A percentile compares a stretch with the other conserved stretches of the same genome.
phyloP scores from a whole-genome alignment of 2,329 filamentous ascomycete species.

The Apiospora arundinis region DNA sequence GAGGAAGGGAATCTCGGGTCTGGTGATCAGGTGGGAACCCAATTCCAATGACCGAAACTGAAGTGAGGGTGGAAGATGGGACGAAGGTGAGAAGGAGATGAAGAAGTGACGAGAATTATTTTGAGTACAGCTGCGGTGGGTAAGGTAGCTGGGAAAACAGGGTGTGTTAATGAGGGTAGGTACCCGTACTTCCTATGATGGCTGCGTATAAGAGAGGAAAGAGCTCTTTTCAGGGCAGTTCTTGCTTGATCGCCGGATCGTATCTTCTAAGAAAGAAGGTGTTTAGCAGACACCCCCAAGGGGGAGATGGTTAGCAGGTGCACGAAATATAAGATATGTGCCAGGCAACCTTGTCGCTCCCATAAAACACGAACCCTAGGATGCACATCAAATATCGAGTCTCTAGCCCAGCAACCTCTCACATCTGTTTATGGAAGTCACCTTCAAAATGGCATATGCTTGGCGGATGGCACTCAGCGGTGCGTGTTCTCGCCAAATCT shows the following conservation, averaged over 20 bases:
- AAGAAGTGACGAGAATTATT: constrained; percentile 9
- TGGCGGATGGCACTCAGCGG: neutral
- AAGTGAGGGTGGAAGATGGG: constrained; percentile 20
- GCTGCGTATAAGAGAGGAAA: neutral
- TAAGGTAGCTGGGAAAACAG: neutral
- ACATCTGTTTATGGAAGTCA: neutral
- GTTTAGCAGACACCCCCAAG: neutral
- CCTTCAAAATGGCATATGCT: neutral
- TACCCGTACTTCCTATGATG: constrained; percentile 4
- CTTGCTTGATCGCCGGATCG: neutral
- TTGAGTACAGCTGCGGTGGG: neutral
- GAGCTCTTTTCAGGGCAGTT: neutral
- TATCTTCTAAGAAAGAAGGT: neutral
- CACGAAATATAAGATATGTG: neutral
- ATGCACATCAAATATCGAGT: neutral
- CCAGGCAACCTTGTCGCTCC: neutral
- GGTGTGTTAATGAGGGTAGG: neutral
- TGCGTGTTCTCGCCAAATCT: neutral
- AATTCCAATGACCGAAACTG: neutral
- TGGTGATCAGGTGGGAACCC: neutral
- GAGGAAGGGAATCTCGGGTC: constrained; percentile 19
- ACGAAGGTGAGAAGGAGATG: neutral
- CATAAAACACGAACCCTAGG: too few species aligned
- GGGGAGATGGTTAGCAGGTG: neutral
- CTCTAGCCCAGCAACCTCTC: neutral